Evolutionary conservation across 1,284 basidiomycete genomes (phyloP), one percentile per base, ranked within the genome.

Genomic region (Malassezia brasiliensis): DNA sequence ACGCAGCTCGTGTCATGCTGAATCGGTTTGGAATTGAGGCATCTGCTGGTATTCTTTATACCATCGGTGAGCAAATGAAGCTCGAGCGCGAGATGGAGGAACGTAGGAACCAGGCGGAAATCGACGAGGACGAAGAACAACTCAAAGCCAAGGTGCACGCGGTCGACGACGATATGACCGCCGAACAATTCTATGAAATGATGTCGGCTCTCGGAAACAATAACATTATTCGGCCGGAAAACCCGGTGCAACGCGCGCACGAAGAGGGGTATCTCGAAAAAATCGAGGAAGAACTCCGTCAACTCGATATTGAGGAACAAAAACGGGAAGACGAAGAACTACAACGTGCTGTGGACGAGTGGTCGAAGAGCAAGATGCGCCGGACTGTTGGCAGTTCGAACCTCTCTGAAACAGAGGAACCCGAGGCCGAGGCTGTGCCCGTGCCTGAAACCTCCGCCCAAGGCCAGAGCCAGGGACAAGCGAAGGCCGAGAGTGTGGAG

Each of bases 21-120:
- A 7, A 11, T 19, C 47, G 53, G n/a, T 55, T 55, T 34, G 46
- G 47, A 6, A 12, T 28, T 28, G 47, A 50, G 22, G 17, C 28
- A 10, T 53, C 45, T 19, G 47, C 39, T 1, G 52, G 52, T 14
- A 28, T 49, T 5, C 34, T 52, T 22, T 47, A n/a, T 11, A 19
- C 34, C 10, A 42, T 52, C 22, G 40, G 34, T 34, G 50, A 51
- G n/a, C 28, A 51, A 19, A 5, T 19, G 30, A 42, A 35, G 5
- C 8, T 14, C 6, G 42, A 45, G 25, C 14, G 25, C 25, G 28
- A 19, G 31, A 36, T 5, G 40, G 17, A 11, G 7, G 25, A 28
- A 8, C 42, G 17, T 15, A 8, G n/a, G 9, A 14, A 45, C 5
- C 28, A 9, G 12, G 17, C 11, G 15, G 28, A 45, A 14, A 9